Evolutionary conservation across 208 protist genomes (phyloP).

Genomic region (Leishmania guyanensis): DNA sequence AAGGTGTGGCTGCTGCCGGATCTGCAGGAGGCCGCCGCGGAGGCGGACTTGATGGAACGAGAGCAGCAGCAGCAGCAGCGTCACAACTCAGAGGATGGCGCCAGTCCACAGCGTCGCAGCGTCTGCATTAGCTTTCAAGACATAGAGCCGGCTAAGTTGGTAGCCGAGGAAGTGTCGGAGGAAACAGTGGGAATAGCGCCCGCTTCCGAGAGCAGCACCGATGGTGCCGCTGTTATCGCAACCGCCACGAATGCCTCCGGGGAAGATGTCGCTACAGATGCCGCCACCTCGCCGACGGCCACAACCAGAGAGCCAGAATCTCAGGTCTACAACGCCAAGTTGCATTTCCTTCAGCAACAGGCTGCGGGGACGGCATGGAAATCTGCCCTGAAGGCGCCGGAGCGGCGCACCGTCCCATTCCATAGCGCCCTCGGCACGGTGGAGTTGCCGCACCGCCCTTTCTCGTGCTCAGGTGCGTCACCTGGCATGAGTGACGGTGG

Average conservation of each 20-base stretch:
- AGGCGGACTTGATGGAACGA: slow-evolving; percentile 29
- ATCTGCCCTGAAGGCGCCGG: slow-evolving; percentile 62
- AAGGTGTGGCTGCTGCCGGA: slow-evolving; percentile 77
- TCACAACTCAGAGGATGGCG: slow-evolving; percentile 4
- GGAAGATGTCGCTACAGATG: slow-evolving; percentile 7
- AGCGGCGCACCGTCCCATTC: slow-evolving; percentile 40
- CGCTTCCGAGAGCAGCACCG: neutral
- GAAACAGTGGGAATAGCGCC: neutral
- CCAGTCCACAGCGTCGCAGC: slow-evolving; percentile 25
- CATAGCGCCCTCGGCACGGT: slow-evolving; percentile 55
- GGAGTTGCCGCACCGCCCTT: slow-evolving; percentile 59
- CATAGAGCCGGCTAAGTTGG: slow-evolving; percentile 5
- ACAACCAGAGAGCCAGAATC: neutral
- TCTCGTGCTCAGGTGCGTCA: slow-evolving; percentile 27
- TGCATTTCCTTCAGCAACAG: slow-evolving; percentile 31
- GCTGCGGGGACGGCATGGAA: slow-evolving; percentile 27
- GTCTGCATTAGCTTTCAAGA: slow-evolving; percentile 55
- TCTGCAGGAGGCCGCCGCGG: slow-evolving; percentile 46
- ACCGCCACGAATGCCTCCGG: neutral
- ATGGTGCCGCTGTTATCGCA: neutral
- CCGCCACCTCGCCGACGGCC: neutral
- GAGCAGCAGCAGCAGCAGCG: slow-evolving; percentile 43
- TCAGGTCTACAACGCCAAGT: slow-evolving; percentile 11
- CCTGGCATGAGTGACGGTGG: slow-evolving; percentile 13
- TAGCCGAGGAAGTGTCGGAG: slow-evolving; percentile 24